These are phyloP conservation scores for Tulasnella sp. DNA, from an alignment of 768 basidiomycete species.

Conservation along the genomic window DNA sequence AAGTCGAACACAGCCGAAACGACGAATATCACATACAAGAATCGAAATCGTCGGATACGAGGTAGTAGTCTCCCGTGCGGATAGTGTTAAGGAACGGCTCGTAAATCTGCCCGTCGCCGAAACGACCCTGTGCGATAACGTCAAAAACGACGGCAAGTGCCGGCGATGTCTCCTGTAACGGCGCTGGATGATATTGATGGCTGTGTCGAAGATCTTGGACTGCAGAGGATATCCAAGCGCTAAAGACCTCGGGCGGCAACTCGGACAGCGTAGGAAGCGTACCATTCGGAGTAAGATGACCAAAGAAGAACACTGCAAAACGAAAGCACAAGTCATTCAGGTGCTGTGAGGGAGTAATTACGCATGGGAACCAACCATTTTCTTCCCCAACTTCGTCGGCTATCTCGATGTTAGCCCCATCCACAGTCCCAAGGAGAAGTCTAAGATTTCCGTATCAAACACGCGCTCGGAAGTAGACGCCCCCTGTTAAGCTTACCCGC, in stretches of 20 bases:
- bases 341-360: conserved; percentile 54
- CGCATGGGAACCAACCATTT: conserved; percentile 73
- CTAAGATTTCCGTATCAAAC: conserved; percentile 86
- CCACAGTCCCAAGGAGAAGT: conserved; percentile 52
- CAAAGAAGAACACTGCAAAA: conserved; percentile 76
- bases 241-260: conserved; percentile 47
- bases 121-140: conserved; percentile 72
- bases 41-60: conserved; percentile 91
- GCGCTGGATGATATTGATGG: conserved; percentile 79
- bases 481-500: conserved; percentile 62
- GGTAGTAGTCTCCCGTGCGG: conserved; percentile 67
- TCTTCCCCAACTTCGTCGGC: conserved; percentile 93
- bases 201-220: conserved; percentile 87
- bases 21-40: conserved; percentile 60
- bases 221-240: conserved; percentile 57
- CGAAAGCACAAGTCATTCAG: conserved; percentile 52
- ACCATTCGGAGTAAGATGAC: conserved; percentile 74
- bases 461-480: conserved; percentile 52
- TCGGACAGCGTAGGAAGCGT: conserved; percentile 43
- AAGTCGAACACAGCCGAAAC: conserved; percentile 51
- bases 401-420: conserved; percentile 97
- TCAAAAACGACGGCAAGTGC: conserved; percentile 79
- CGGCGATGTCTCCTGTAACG: conserved; percentile 81
- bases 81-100: conserved; percentile 65
- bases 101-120: conserved; percentile 78